Base-by-base conservation (phyloP, 2,329 filamentous ascomycete species). In the Neospermospora avenae region DNA sequence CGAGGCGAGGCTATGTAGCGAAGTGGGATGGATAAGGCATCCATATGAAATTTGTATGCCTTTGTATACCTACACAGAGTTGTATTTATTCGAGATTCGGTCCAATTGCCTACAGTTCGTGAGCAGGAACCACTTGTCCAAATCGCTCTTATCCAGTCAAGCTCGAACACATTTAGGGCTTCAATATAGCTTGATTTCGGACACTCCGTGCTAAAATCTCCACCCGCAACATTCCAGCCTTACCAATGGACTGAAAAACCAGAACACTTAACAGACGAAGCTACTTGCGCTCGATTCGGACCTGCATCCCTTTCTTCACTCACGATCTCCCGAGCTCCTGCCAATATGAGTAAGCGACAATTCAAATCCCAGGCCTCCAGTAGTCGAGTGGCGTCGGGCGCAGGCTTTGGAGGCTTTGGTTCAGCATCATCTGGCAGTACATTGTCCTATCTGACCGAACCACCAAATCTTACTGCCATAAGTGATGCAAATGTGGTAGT, bases 391-490 rank as follows among this genome's bases (percentile, higher is more conserved):
- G 62, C 66, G 18, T 18, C 65, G n/a, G 64, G 56, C 16, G 53
- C 78, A 11, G 71, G 62, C 10, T 74, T 73, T 34, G 59, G 67
- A 20, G 62, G 59, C 2, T 71, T 69, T 62, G 63, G 63, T 4
- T 59, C 75, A 45, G 65, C 75, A 3, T 71, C 76, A 18, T 70
- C 73, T 51, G 74, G 74, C 59, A 81, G 76, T 67, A 79, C 79
- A 6, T 81, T 99, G 41, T 96, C 93, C 46, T 97, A 96, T 76
- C 84, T 98, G 55, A 81, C 89, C 56, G 92, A 96, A 70, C 90
- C 91, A 10, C 90, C 90, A 51, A 89, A 96, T 70, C 84, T 96
- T 67, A 85, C 86, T 35, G 78, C 78, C 45, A 85, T 99, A 61
- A 88, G 86, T 46, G 87, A 96, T 68, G 83, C 92, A 7, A 89